Evolutionary conservation across 202 grass and related monocot species (phyloP).

Genomic region (Panicum virgatum): DNA sequence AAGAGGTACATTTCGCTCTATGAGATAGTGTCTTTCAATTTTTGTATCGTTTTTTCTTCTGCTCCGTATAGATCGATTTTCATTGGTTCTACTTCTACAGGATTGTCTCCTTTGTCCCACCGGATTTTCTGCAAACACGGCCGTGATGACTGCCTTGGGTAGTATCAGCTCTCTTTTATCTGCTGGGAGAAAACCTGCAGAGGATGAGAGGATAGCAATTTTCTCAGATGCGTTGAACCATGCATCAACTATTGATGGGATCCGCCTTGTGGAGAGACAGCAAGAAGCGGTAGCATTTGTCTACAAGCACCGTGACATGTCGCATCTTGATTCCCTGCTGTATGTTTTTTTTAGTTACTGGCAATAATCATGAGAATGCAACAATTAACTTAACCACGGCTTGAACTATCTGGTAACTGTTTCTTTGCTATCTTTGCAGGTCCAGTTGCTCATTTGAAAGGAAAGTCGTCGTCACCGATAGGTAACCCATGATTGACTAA

Average conservation of each 20-base stretch:
- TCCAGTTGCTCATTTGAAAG: slow-evolving; percentile 63
- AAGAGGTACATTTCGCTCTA: slow-evolving; percentile 47
- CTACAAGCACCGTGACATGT: slow-evolving; percentile 77
- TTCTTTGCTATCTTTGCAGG: slow-evolving; percentile 27
- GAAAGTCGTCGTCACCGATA: slow-evolving; percentile 82
- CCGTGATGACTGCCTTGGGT: slow-evolving; percentile 74
- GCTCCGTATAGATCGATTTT: not conserved
- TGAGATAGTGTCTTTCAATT: not conserved
- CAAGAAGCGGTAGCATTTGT: slow-evolving; percentile 66
- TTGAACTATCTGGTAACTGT: too few relatives aligned
- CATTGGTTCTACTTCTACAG: slow-evolving; percentile 36
- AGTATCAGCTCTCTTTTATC: slow-evolving; percentile 67
- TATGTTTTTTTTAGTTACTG: slow-evolving; percentile 44
- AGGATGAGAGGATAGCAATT: slow-evolving; percentile 62
- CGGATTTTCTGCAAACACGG: slow-evolving; percentile 85
- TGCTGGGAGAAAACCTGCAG: slow-evolving; percentile 42
- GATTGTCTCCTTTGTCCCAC: slow-evolving; percentile 83
- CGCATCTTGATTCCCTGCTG: slow-evolving; percentile 73
- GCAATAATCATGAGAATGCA: too few relatives aligned
- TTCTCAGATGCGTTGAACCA: slow-evolving; percentile 88
- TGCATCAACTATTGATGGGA: slow-evolving; percentile 88
- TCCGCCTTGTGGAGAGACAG: slow-evolving; percentile 57
- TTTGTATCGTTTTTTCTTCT: not conserved
- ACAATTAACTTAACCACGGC: too few relatives aligned
- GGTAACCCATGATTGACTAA: slow-evolving; percentile 37